Conservation (phyloP, 495 filamentous ascomycete species). For the Aspergillus steynii region DNA sequence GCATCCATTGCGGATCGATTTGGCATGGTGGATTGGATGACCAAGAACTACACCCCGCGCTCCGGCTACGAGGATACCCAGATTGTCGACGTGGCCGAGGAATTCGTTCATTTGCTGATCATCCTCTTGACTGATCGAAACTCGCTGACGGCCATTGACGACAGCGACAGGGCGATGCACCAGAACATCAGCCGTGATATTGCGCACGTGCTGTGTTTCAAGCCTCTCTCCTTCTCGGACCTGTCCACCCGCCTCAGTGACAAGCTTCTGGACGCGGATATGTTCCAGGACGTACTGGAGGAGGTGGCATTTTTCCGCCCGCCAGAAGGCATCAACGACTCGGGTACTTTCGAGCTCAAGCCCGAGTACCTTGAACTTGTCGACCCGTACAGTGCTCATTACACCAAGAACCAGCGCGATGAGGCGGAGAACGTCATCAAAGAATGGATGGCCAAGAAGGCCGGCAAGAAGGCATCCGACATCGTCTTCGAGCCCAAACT, state of each 20-base stretch:
- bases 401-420: constrained; percentile 94
- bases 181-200: constrained; percentile 84
- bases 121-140: constrained; percentile 86
- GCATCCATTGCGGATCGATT: constrained; percentile 91
- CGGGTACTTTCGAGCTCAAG: constrained; percentile 91
- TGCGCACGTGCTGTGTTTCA: constrained; percentile 92
- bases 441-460: constrained; percentile 83
- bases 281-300: constrained; percentile 82
- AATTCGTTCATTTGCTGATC: constrained; percentile 92
- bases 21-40: constrained; percentile 86
- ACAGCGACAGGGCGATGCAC: constrained; percentile 63
- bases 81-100: constrained; percentile 88
- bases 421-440: constrained; percentile 89
- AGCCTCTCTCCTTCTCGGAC: constrained; percentile 90
- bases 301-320: constrained; percentile 86
- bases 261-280: constrained; percentile 63
- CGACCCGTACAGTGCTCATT: constrained; percentile 93
- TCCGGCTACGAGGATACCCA: constrained; percentile 77
- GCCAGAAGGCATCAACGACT: constrained; percentile 88
- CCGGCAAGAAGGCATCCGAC: constrained; percentile 74
- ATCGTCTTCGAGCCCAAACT: constrained; percentile 93
- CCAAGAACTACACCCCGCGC: constrained; percentile 70
- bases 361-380: constrained; percentile 78
- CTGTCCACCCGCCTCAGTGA: constrained; percentile 69
- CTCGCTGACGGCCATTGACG: constrained; percentile 69